Conservation (phyloP, 257 asterid genomes). For the Parsonsia alboflavescens region DNA sequence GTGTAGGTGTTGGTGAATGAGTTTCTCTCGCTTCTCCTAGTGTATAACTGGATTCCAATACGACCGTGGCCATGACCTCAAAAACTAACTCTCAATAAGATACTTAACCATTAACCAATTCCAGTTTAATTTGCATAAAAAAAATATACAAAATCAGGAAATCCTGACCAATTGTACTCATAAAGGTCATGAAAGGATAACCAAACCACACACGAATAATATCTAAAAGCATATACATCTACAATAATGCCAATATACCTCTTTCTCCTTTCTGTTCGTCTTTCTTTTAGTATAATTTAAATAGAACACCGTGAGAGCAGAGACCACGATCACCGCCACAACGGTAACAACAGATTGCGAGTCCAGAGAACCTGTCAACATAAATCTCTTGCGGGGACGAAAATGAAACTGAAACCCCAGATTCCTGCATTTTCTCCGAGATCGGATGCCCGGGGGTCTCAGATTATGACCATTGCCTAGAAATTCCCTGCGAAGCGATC, state of each 20-base stretch:
- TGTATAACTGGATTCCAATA: not conserved
- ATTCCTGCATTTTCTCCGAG: conserved; percentile 40
- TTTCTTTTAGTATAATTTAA: conserved; percentile 29
- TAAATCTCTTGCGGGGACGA: conserved; percentile 23
- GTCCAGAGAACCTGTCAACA: conserved; percentile 58
- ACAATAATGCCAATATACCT: conserved; percentile 8
- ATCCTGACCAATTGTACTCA: not conserved
- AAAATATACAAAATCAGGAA: not conserved
- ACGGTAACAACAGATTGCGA: conserved; percentile 47
- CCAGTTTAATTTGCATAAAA: not conserved
- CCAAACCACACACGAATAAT: not conserved
- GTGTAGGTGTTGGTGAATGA: not conserved
- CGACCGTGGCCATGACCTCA: not conserved
- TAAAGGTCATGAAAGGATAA: not conserved
- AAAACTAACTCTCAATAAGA: not conserved
- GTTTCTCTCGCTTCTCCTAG: not conserved
- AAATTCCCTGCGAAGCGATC: conserved; percentile 46
- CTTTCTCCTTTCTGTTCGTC: conserved; percentile 31
- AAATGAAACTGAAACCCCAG: conserved; percentile 37
- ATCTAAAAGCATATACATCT: not conserved
- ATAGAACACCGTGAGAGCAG: conserved; percentile 50
- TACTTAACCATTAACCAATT: not conserved
- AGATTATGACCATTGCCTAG: conserved; percentile 43
- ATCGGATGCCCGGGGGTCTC: conserved; percentile 42
- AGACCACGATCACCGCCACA: conserved; percentile 50